Conservation (phyloP, 176 grass and related monocot species). For the Lolium multiflorum region DNA sequence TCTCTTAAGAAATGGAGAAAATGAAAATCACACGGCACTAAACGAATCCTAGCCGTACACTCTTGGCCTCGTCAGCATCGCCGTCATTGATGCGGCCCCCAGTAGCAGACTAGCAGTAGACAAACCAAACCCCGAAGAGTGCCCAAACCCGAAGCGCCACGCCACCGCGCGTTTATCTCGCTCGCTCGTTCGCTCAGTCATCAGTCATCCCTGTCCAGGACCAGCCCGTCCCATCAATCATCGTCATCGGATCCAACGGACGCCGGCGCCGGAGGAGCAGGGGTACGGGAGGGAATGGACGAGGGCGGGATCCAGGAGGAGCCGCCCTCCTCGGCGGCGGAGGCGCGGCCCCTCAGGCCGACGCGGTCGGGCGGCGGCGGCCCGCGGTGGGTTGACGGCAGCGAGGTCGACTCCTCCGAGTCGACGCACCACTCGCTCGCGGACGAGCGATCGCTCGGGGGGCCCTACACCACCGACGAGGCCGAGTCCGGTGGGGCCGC, state of each 20-base stretch:
- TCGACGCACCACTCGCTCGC: constrained; percentile 59
- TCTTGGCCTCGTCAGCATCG: background rate
- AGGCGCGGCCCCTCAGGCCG: constrained; percentile 15
- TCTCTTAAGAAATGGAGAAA: background rate
- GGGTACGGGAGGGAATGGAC: constrained; percentile 32
- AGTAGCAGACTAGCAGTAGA: background rate
- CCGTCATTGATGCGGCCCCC: constrained; percentile 4
- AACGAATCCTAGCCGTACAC: background rate
- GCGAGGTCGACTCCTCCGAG: constrained; percentile 94
- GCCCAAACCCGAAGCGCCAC: background rate
- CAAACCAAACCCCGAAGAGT: too few relatives aligned
- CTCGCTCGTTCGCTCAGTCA: background rate
- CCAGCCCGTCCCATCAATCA: background rate
- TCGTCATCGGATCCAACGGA: constrained; percentile 13
- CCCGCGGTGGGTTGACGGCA: constrained; percentile 88
- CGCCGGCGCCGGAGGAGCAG: background rate
- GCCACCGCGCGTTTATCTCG: background rate
- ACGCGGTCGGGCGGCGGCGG: constrained; percentile 43
- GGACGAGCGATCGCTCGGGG: constrained; percentile 22
- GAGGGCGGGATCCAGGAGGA: constrained; percentile 83
- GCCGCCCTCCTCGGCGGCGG: background rate
- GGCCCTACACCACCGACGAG: background rate
- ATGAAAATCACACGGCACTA: background rate
- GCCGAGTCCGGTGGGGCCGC: background rate
- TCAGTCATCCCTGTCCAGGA: background rate